Conservation (phyloP, 257 asterid species). For the Eustoma russellianum region DNA sequence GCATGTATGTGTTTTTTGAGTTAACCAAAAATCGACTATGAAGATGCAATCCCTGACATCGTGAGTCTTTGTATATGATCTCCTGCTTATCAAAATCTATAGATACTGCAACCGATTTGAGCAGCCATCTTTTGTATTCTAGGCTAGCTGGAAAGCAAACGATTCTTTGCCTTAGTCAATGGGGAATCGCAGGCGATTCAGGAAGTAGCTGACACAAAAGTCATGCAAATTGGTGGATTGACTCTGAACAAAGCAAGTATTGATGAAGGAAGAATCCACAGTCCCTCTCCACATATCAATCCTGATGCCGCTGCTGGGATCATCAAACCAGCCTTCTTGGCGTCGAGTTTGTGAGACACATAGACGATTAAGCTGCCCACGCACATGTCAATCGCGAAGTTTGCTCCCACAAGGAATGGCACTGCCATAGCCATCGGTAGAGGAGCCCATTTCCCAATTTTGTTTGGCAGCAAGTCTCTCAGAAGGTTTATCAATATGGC, state of each 20-base stretch:
- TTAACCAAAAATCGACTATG: too few species aligned
- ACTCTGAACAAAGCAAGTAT: slow-evolving; percentile 16
- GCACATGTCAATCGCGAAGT: slow-evolving; percentile 29
- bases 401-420: slow-evolving; percentile 26
- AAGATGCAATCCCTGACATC: too few species aligned
- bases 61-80: too few species aligned
- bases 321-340: slow-evolving; percentile 16
- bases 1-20: too few species aligned
- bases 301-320: slow-evolving; percentile 31
- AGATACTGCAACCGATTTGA: too few species aligned
- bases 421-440: slow-evolving; percentile 34
- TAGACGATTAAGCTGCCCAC: slow-evolving; percentile 19
- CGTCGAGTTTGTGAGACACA: slow-evolving; percentile 16
- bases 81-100: too few species aligned
- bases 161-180: too few species aligned
- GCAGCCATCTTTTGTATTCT: too few species aligned
- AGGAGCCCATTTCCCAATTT: slow-evolving; percentile 14
- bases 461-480: slow-evolving; percentile 16
- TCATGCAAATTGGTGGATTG: slow-evolving; percentile 24
- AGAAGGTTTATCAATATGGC: slow-evolving; percentile 16
- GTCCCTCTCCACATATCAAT: slow-evolving; percentile 26
- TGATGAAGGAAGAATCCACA: slow-evolving; percentile 26
- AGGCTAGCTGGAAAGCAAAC: too few species aligned
- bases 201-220: slow-evolving; percentile 9
- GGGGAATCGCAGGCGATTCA: too few species aligned